phyloP scores from a whole-genome alignment of 352 stramenopile species.

The Lagenidium giganteum region DNA sequence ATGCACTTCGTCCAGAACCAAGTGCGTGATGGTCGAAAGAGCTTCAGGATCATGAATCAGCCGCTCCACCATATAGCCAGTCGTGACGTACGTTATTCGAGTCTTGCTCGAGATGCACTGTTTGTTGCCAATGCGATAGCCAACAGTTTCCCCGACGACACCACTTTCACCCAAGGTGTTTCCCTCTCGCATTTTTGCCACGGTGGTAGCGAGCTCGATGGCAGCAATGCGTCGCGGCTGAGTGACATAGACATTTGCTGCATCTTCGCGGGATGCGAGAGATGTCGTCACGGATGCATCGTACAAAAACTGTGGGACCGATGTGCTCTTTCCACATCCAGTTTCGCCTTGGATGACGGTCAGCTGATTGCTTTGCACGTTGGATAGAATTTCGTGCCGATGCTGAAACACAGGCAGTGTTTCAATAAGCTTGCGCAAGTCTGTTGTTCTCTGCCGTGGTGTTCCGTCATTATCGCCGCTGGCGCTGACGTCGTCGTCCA shows the following conservation, averaged over 20 bases:
- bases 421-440: conserved; percentile 42
- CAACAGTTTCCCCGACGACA: conserved; percentile 58
- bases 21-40: conserved; percentile 88
- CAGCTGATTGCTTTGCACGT: conserved; percentile 76
- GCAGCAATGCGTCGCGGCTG: conserved; percentile 93
- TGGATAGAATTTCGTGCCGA: conserved; percentile 80
- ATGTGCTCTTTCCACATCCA: conserved; percentile 96
- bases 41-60: conserved; percentile 90
- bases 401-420: conserved; percentile 87
- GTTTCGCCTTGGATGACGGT: conserved; percentile 93
- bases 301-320: conserved; percentile 92
- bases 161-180: conserved; percentile 67
- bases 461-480: too few species aligned
- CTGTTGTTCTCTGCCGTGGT: conserved; percentile 3
- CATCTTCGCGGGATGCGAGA: too few species aligned
- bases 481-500: conserved; percentile 17
- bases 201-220: conserved; percentile 84
- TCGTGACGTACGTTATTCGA: conserved; percentile 95
- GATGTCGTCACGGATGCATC: conserved; percentile 70
- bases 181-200: conserved; percentile 88
- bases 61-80: conserved; percentile 94
- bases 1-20: conserved; percentile 96
- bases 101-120: conserved; percentile 88
- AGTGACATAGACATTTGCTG: conserved; percentile 97
- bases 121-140: conserved; percentile 87